Base-by-base conservation (phyloP, 805 yeast species). In the Naumovozyma castellii region DNA sequence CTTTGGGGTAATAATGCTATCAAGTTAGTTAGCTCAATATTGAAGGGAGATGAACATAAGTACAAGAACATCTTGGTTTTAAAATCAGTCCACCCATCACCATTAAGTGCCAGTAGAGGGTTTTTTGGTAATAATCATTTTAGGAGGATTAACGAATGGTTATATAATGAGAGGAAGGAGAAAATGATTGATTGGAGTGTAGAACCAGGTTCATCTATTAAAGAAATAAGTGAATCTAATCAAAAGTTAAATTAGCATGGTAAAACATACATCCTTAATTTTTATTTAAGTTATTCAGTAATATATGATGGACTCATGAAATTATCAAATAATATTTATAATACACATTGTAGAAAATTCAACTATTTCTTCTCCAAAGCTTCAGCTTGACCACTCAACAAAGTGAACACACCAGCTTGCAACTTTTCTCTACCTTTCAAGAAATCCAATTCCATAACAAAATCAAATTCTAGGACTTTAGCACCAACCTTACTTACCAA, bases 401-500 rank as follows among this genome's bases (percentile, higher is more conserved):
- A 73, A 34, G 98, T 92, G 71, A 76, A 88, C n/a, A 83, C 82
- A 25, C 90, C 94, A 34, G 92, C 86, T 42, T 70, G 73, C 53
- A 92, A 78, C 68, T 76, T 82, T 42, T 83, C 88, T 66, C 95
- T 79, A 50, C 98, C 99, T 59, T 87, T 81, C 61, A 92, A 76
- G 76, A 90, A 92, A 57, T 85, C 90, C 56, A 92, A 78, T 68
- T 92, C 98, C 84, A 92, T 78, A 35, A 92, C 85, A 58, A 92
- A 92, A 48, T 81, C 68, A 62, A 78, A 92, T 65, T 87, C 95
- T 38, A 80, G 60, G 39, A 88, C 73, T 43, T 80, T 73, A 45
- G 80, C 95, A 41, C 79, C 78, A 45, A 79, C 71, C 61, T 73
- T 66, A 49, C 59, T 57, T 38, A 86, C 82, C 48, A 92, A 73